Base-by-base conservation (phyloP, 2,329 filamentous ascomycete genomes). In the Dothideomycetes sp. region DNA sequence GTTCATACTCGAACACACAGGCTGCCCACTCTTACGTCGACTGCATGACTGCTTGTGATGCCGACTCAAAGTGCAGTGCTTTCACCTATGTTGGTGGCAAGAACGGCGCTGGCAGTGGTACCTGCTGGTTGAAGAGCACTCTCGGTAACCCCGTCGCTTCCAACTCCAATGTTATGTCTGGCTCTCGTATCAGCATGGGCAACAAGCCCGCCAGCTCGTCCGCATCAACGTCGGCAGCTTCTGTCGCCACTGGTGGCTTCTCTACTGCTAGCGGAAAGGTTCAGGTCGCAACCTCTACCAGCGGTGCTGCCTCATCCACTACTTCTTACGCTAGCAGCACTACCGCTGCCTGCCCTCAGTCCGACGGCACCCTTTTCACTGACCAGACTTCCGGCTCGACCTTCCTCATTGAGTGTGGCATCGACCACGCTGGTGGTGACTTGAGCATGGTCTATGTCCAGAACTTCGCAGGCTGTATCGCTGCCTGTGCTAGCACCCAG, bases 361-460 rank as follows among this genome's bases (percentile, higher is more conserved):
- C 47, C 2, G 44, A 53, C 45, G 43, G 44, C 27, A 48, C 49
- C 15, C 43, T 48, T 44, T 50, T 45, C 36, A 45, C 36, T 18
- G 42, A 46, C 30, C 40, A 43, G n/a, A 34, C 41, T 4, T 46
- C 46, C 18, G 51, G 50, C 27, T 28, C 46, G 18, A 44, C 42
- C 23, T 56, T 51, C 38, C 34, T 48, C 15, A 47, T 56, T 30
- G 51, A 56, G 34, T 60, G 57, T 33, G 52, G 53, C 25, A 52
- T 54, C 35, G 57, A 60, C 41, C 53, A 56, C 41, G 16, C 36
- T 12, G 55, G 52, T 13, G 53, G 54, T 12, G 56, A 60, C 43
- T 42, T 59, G 31, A 40, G 41, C 10, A 45, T 45, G 20, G 35
- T 49, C 5, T 41, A 40, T 23, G 53, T 51, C n/a, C 45, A 32